Conservation (phyloP, 23 red algal genomes). For the Pyropia yezoensis region DNA sequence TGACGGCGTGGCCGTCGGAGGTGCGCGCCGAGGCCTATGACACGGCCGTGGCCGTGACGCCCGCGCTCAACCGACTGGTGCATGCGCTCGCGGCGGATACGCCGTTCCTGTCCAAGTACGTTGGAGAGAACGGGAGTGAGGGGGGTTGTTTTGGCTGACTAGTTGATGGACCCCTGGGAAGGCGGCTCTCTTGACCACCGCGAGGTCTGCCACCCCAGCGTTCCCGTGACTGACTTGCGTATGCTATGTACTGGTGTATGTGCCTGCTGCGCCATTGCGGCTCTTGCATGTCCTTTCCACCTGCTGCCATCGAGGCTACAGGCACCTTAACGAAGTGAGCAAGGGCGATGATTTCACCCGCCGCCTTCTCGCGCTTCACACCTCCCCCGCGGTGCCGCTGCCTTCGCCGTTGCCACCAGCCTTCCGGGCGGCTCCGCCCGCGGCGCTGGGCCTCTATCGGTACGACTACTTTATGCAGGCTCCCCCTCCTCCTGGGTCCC, state of each 20-base stretch:
- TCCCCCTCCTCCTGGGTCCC: not conserved
- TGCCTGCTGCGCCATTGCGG: not conserved
- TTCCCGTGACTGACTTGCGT: no score
- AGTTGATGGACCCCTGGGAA: no score
- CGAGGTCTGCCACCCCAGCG: no score
- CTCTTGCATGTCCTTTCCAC: not conserved
- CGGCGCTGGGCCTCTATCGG: slow-evolving; percentile 43
- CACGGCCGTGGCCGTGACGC: slow-evolving; percentile 31
- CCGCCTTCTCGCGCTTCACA: slow-evolving; percentile 26
- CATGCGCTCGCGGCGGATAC: slow-evolving; percentile 17
- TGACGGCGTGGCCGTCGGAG: slow-evolving; percentile 45
- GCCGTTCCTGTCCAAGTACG: slow-evolving; percentile 23
- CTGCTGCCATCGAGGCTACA: not conserved
- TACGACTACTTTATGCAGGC: slow-evolving; percentile 81
- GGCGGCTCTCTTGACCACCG: no score
- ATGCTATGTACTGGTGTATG: not conserved
- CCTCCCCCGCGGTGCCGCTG: not conserved
- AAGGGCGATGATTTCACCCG: slow-evolving; percentile 36
- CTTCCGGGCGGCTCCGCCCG: not conserved
- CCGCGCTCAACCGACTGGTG: slow-evolving; percentile 48
- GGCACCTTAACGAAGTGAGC: not conserved
- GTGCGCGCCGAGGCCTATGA: slow-evolving; percentile 16
- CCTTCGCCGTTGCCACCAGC: no score
- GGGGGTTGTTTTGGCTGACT: no score
- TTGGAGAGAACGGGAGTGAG: not conserved